Conservation (phyloP, 345 rosid genomes). For the Abelmoschus esculentus region DNA sequence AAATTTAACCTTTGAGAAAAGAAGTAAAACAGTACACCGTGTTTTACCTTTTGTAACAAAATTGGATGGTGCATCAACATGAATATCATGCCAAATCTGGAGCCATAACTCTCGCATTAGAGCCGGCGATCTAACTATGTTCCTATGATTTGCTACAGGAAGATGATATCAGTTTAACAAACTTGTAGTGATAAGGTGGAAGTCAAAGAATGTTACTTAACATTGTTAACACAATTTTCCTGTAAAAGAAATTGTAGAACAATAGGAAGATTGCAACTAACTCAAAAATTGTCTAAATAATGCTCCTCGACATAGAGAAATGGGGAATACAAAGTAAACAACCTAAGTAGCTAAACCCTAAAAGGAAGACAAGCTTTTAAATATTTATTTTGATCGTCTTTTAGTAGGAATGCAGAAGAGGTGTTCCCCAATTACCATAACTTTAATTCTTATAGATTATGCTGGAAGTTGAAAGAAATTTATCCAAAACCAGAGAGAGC, state of each 20-base stretch:
- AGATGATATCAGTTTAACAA: slow-evolving; percentile 21
- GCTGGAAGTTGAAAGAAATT: background rate
- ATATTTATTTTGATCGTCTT: background rate
- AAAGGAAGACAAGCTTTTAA: background rate
- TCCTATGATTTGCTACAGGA: slow-evolving; percentile 90
- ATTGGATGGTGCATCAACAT: slow-evolving; percentile 48
- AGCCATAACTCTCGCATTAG: slow-evolving; percentile 99
- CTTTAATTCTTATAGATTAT: background rate
- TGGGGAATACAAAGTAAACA: background rate
- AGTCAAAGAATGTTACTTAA: background rate
- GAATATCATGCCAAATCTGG: slow-evolving; percentile 96
- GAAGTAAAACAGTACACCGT: background rate
- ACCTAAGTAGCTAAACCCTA: background rate
- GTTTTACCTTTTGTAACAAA: slow-evolving; percentile 83
- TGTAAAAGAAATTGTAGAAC: background rate
- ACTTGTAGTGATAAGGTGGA: background rate
- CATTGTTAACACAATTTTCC: background rate
- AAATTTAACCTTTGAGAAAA: background rate
- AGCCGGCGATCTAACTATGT: slow-evolving; percentile 81
- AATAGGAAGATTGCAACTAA: background rate
- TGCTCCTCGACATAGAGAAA: background rate
- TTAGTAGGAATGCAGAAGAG: background rate
- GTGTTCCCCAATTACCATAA: background rate
- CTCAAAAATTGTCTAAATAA: background rate
- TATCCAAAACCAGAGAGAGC: background rate